A percentile compares a stretch with the other conserved stretches of the same genome.
These are phyloP conservation scores for Curvularia spicifera DNA, from an alignment of 2,329 filamentous ascomycete genomes.

Conservation along the genomic window DNA sequence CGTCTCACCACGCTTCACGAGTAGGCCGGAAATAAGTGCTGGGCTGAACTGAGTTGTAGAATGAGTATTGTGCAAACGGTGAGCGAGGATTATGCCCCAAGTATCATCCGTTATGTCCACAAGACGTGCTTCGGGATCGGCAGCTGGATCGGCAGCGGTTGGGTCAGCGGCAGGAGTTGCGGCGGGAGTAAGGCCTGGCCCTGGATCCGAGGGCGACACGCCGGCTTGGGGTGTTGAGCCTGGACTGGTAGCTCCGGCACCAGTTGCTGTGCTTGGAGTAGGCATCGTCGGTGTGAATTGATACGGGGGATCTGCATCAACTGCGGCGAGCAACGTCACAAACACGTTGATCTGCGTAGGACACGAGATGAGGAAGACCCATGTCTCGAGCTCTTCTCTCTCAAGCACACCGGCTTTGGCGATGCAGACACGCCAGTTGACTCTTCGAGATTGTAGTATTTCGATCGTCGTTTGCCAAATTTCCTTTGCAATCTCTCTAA, in stretches of 20 bases:
- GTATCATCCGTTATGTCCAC: conserved; percentile 76
- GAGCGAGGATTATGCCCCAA: conserved; percentile 74
- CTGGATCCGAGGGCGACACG: conserved; percentile 43
- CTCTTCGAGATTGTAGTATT: conserved; percentile 71
- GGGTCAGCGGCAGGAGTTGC: conserved; percentile 66
- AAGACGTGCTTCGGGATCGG: conserved; percentile 70
- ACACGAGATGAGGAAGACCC: conserved; percentile 45
- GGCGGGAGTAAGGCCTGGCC: conserved; percentile 63
- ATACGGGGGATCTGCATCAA: conserved; percentile 69
- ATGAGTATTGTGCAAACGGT: conserved; percentile 55
- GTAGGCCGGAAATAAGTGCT: conserved; percentile 51
- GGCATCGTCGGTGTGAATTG: conserved; percentile 63
- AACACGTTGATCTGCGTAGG: conserved; percentile 49
- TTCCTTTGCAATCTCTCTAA: conserved; percentile 72
- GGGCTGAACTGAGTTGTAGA: conserved; percentile 45
- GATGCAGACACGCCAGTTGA: conserved; percentile 79
- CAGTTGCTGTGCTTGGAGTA: conserved; percentile 17
- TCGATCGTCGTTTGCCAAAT: conserved; percentile 80
- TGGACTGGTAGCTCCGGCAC: conserved; percentile 25
- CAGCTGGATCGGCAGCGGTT: conserved; percentile 51
- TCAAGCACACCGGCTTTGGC: conserved; percentile 74
- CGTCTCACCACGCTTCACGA: conserved; percentile 51
- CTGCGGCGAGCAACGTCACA: conserved; percentile 65
- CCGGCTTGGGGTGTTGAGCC: conserved; percentile 47
- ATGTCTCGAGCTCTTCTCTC: conserved; percentile 64